Conservation (phyloP, 305 asterid species). For the Ilex paraguariensis region DNA sequence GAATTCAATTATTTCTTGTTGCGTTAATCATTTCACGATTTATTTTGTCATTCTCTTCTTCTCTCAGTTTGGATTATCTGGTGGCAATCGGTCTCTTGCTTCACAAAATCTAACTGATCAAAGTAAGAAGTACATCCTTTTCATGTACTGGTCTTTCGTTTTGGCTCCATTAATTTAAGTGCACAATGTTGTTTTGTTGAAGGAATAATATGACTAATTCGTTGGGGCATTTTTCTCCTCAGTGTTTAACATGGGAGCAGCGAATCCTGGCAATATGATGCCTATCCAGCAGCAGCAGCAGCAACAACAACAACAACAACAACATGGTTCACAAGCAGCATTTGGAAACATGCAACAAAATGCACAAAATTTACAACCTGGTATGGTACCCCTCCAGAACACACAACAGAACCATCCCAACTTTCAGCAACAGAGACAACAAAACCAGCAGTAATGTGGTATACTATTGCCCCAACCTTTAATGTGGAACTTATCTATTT, state of each 20-base stretch:
- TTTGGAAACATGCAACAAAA: conserved; percentile 79
- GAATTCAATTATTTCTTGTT: neutral
- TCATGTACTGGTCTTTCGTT: neutral
- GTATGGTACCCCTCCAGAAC: conserved; percentile 57
- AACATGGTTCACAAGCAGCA: conserved; percentile 47
- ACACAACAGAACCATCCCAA: conserved; percentile 62
- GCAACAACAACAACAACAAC: conserved; percentile 67
- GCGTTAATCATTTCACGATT: conserved; percentile 6
- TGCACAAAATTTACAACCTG: conserved; percentile 54
- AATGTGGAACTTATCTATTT: neutral
- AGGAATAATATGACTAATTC: neutral
- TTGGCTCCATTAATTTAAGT: neutral
- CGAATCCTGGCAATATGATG: conserved; percentile 67
- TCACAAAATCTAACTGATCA: conserved; percentile 78
- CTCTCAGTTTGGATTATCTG: conserved; percentile 73
- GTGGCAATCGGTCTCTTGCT: conserved; percentile 68
- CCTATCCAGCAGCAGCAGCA: conserved; percentile 59
- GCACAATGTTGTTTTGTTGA: no score
- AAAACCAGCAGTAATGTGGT: conserved; percentile 56
- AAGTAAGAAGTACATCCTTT: conserved; percentile 36
- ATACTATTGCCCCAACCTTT: neutral
- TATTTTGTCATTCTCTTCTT: conserved; percentile 5
- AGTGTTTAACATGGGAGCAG: conserved; percentile 86
- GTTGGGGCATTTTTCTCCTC: conserved; percentile 20
- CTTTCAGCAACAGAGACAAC: conserved; percentile 89